Percentiles rank a stretch among this genome's conserved stretches.
Evolutionary conservation across 2,329 filamentous ascomycete genomes (phyloP).

Genomic region (Amylocarpus encephaloides): DNA sequence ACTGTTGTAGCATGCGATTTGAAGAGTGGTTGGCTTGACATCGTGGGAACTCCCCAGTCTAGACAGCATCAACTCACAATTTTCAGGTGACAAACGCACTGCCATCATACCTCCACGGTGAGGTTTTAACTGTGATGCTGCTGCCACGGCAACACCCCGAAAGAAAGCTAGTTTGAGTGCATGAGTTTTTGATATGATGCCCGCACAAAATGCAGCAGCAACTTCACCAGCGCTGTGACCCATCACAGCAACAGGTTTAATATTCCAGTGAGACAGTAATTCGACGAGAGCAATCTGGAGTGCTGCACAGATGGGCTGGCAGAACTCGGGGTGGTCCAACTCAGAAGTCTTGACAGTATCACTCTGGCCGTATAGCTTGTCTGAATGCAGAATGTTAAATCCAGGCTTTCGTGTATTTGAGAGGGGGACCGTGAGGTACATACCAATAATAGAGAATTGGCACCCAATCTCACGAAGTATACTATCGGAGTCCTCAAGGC

Average conservation of each 20-base stretch:
- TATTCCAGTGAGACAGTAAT: constrained; percentile 14
- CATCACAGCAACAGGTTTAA: constrained; percentile 15
- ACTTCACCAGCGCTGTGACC: constrained; percentile 29
- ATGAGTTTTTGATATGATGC: constrained; percentile 29
- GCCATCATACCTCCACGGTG: constrained; percentile 46
- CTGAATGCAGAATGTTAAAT: neutral
- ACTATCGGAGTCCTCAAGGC: neutral
- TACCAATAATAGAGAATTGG: neutral
- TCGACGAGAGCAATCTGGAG: constrained; percentile 24
- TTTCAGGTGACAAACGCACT: constrained; percentile 29
- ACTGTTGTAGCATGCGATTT: constrained; percentile 28
- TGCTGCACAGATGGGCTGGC: constrained; percentile 15
- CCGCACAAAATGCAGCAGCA: constrained; percentile 30
- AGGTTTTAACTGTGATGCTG: neutral
- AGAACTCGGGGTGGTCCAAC: constrained; percentile 17
- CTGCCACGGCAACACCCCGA: constrained; percentile 2
- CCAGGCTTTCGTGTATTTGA: no score
- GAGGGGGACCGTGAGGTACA: neutral
- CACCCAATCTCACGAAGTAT: neutral
- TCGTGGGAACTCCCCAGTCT: no score
- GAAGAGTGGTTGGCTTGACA: neutral
- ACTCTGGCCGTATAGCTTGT: neutral
- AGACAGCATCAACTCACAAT: neutral
- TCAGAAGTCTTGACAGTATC: neutral
- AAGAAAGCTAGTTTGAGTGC: constrained; percentile 11